Percentiles rank a stretch among this genome's conserved stretches.
These are phyloP conservation scores for Verticillium klebahnii DNA, from an alignment of 2,329 filamentous ascomycete genomes.

Conservation along the genomic window DNA sequence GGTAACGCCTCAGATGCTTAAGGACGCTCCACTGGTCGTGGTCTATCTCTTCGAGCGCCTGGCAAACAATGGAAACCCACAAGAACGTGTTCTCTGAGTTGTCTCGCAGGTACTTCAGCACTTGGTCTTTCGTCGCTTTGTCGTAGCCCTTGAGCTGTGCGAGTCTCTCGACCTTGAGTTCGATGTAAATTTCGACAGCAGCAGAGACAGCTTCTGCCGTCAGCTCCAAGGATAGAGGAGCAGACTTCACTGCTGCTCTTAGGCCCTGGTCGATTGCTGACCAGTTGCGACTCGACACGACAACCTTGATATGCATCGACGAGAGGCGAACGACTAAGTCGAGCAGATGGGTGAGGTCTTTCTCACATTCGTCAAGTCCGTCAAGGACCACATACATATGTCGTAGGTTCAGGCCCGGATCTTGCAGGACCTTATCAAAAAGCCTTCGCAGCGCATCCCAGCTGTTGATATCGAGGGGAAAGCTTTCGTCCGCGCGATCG, in stretches of 20 bases:
- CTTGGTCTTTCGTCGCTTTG: too few species aligned
- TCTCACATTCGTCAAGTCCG: slow-evolving; percentile 17
- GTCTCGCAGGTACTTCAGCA: too few species aligned
- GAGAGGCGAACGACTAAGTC: slow-evolving; percentile 19
- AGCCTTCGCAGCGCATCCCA: slow-evolving; percentile 31
- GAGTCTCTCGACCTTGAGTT: too few species aligned
- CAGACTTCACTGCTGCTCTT: slow-evolving; percentile 9
- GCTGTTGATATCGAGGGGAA: slow-evolving; percentile 29
- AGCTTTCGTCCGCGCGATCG: slow-evolving; percentile 20
- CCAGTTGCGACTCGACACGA: slow-evolving; percentile 37
- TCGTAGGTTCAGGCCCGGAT: slow-evolving; percentile 17
- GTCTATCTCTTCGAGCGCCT: too few species aligned
- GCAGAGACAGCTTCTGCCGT: slow-evolving; percentile 25
- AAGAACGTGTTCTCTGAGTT: too few species aligned
- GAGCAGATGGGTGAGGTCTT: slow-evolving; percentile 25
- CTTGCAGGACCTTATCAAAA: slow-evolving; percentile 32
- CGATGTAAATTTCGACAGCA: background rate
- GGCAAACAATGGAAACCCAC: too few species aligned
- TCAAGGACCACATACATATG: slow-evolving; percentile 29
- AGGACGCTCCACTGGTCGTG: too few species aligned
- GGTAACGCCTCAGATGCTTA: too few species aligned
- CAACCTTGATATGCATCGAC: too few species aligned
- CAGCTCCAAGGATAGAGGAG: slow-evolving; percentile 27
- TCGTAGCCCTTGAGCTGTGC: too few species aligned
- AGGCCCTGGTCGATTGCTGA: slow-evolving; percentile 28